These are phyloP conservation scores for Coffea canephora DNA, from an alignment of 257 asterid genomes.

Conservation along the genomic window DNA sequence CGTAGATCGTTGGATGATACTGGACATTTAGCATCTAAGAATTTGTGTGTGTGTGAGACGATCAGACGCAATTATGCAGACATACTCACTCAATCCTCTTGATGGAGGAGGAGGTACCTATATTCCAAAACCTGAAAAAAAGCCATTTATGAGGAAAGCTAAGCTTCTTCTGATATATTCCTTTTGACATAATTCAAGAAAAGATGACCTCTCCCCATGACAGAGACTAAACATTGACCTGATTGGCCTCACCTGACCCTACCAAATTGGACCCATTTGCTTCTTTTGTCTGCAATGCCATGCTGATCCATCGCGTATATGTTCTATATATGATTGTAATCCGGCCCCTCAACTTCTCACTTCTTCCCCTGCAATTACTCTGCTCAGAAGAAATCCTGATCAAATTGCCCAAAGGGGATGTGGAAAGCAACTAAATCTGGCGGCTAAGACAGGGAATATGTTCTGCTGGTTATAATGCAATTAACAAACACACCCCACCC, in stretches of 20 bases:
- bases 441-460: conserved; percentile 39
- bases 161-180: conserved; percentile 11
- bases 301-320: not conserved
- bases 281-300: conserved; percentile 13
- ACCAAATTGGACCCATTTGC: conserved; percentile 11
- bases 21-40: conserved; percentile 22
- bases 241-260: conserved; percentile 6
- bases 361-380: not conserved
- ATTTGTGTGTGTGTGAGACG: not conserved
- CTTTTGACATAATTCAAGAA: conserved; percentile 5
- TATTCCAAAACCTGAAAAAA: conserved; percentile 10
- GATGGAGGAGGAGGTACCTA: conserved; percentile 7
- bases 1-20: conserved; percentile 19
- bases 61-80: conserved; percentile 24
- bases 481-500: conserved; percentile 24
- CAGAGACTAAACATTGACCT: conserved; percentile 12
- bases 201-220: conserved; percentile 12
- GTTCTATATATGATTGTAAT: not conserved
- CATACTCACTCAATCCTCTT: conserved; percentile 3
- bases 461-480: conserved; percentile 40
- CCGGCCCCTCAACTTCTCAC: no score
- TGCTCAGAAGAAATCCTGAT: not conserved
- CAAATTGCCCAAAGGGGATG: not conserved
- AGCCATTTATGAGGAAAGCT: conserved; percentile 4
- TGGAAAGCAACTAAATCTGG: conserved; percentile 34